These are phyloP conservation scores for Alternaria metachromatica DNA, from an alignment of 2,329 filamentous ascomycete species.

Conservation along the genomic window DNA sequence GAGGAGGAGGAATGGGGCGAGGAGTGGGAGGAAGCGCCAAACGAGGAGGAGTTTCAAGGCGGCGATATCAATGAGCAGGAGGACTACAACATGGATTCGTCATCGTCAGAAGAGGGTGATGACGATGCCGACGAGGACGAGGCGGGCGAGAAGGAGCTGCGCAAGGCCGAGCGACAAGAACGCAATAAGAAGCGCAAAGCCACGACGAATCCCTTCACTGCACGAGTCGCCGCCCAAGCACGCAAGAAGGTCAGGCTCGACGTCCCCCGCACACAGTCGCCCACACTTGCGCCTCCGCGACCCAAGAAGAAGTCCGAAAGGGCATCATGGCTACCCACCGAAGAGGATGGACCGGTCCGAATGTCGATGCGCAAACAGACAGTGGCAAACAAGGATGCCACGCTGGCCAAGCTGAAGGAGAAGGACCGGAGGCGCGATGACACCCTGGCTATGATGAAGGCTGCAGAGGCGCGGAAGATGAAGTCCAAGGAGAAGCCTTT, in stretches of 20 bases:
- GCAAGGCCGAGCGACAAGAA: constrained; percentile 74
- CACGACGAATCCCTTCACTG: constrained; percentile 56
- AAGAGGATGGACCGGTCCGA: constrained; percentile 66
- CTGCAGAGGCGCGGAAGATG: constrained; percentile 68
- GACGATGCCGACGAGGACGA: constrained; percentile 74
- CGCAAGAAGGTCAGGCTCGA: constrained; percentile 49
- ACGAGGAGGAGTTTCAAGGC: constrained; percentile 60
- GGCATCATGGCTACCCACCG: constrained; percentile 71
- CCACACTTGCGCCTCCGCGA: constrained; percentile 55
- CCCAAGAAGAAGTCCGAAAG: constrained; percentile 74
- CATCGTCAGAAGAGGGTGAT: constrained; percentile 78
- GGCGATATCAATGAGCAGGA: constrained; percentile 63
- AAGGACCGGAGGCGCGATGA: constrained; percentile 73
- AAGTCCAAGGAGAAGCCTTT: constrained; percentile 79
- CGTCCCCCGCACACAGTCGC: constrained; percentile 49
- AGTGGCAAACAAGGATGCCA: constrained; percentile 63
- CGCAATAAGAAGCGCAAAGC: constrained; percentile 77
- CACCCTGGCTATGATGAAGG: constrained; percentile 70
- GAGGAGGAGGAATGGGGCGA: constrained; percentile 49
- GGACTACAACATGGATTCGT: constrained; percentile 81
- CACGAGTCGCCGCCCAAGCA: constrained; percentile 46
- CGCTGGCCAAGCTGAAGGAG: constrained; percentile 75
- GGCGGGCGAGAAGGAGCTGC: constrained; percentile 86
- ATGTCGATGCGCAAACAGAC: constrained; percentile 69
- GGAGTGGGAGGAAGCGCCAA: constrained; percentile 71